Conservation (phyloP, 805 yeast species). For the Monosporozyma aerobia region DNA sequence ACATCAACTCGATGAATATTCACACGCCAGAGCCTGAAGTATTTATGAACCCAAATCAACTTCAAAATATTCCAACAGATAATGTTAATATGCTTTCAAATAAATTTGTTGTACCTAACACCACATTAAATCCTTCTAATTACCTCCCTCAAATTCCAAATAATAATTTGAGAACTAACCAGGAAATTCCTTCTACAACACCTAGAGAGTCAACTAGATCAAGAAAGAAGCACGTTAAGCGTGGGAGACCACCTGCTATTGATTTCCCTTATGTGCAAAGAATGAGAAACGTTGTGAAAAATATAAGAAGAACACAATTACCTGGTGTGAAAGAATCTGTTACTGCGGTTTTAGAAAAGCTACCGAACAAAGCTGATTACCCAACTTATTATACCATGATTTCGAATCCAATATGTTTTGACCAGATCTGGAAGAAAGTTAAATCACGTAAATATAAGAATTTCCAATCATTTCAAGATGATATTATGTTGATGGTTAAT, state of each 20-base stretch:
- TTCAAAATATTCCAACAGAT: not conserved
- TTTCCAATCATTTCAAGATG: slow-evolving; percentile 69
- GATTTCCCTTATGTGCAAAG: slow-evolving; percentile 64
- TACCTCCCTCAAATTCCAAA: not conserved
- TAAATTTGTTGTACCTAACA: not conserved
- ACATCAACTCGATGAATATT: not conserved
- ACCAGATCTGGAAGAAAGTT: slow-evolving; percentile 70
- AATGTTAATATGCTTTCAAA: not conserved
- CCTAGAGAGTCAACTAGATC: not conserved
- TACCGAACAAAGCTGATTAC: slow-evolving; percentile 49
- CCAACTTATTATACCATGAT: slow-evolving; percentile 41
- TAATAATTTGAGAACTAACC: too few species aligned
- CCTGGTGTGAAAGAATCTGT: slow-evolving; percentile 41
- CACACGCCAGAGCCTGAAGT: not conserved
- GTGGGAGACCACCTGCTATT: slow-evolving; percentile 31
- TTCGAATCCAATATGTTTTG: slow-evolving; percentile 54
- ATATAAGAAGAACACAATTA: slow-evolving; percentile 63
- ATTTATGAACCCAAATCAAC: not conserved
- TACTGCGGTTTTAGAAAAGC: slow-evolving; percentile 63
- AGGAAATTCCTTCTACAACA: not conserved
- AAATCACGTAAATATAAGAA: slow-evolving; percentile 73
- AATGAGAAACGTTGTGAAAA: slow-evolving; percentile 77
- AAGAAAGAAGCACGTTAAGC: slow-evolving; percentile 22
- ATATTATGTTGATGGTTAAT: slow-evolving; percentile 62
- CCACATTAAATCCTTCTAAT: not conserved